These are phyloP conservation scores for Lentinula sp. DNA, from an alignment of 768 basidiomycete species.

Conservation along the genomic window DNA sequence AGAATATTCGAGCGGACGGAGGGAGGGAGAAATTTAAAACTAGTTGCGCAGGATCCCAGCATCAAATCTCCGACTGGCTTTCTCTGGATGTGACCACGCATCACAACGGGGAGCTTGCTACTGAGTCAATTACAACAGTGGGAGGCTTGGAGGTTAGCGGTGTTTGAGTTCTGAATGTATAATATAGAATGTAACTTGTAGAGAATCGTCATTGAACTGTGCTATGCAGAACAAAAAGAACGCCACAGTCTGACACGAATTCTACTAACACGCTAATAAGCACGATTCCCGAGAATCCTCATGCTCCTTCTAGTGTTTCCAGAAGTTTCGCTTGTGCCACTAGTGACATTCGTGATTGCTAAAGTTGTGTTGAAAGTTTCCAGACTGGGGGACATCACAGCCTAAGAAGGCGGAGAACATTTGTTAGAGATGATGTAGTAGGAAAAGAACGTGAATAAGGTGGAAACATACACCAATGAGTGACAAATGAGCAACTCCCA, in stretches of 20 bases:
- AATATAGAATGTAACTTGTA: neutral
- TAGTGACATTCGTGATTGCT: conserved; percentile 11
- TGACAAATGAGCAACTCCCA: conserved; percentile 30
- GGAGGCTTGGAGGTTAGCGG: neutral
- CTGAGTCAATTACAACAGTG: neutral
- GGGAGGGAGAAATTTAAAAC: conserved; percentile 48
- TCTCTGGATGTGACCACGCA: conserved; percentile 35
- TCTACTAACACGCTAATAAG: neutral
- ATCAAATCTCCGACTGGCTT: conserved; percentile 50
- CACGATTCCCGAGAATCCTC: neutral
- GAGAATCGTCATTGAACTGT: neutral
- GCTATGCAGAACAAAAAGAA: neutral
- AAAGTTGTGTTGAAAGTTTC: conserved; percentile 27
- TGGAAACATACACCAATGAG: conserved; percentile 30
- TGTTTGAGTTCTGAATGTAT: neutral
- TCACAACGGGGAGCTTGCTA: neutral
- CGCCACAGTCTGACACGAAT: neutral
- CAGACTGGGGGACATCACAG: conserved; percentile 19
- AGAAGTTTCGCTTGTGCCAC: neutral
- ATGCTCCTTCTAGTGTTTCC: neutral
- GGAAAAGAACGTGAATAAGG: neutral
- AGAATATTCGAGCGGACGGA: conserved; percentile 65
- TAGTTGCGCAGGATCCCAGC: conserved; percentile 39
- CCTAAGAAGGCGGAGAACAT: conserved; percentile 17
- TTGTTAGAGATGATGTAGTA: neutral